Evolutionary conservation across 805 yeast species (phyloP).

Genomic region (Scheffersomyces amazonensis): DNA sequence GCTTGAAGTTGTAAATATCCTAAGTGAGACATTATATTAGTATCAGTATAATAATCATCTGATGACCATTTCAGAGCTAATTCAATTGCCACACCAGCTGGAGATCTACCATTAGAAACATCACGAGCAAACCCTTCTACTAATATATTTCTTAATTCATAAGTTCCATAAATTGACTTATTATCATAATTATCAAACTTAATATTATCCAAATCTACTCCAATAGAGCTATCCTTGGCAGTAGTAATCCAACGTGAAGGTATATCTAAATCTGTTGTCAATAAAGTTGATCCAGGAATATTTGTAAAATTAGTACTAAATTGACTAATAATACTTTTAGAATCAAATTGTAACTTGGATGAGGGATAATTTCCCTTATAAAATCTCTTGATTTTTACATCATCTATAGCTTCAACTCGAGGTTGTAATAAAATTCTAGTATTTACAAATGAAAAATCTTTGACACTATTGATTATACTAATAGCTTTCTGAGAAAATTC

Average conservation of each 20-base stretch:
- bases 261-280: constrained; percentile 54
- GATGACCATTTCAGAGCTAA: constrained; percentile 22
- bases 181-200: constrained; percentile 36
- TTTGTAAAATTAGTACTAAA: constrained; percentile 34
- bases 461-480: constrained; percentile 40
- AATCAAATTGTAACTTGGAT: constrained; percentile 26
- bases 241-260: constrained; percentile 70
- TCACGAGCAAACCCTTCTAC: constrained; percentile 72
- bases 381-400: constrained; percentile 54
- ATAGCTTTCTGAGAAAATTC: constrained; percentile 65
- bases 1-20: constrained; percentile 84
- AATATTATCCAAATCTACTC: constrained; percentile 62
- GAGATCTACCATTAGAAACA: constrained; percentile 30
- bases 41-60: constrained; percentile 38
- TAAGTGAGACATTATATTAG: constrained; percentile 71
- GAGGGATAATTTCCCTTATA: constrained; percentile 47
- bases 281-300: constrained; percentile 46
- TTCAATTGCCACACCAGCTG: constrained; percentile 53
- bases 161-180: constrained; percentile 41
- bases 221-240: constrained; percentile 39
- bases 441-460: constrained; percentile 47
- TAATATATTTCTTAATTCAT: constrained; percentile 50
- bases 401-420: constrained; percentile 29
- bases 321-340: constrained; percentile 9
- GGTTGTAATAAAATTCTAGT: constrained; percentile 62